Evolutionary conservation across 495 filamentous ascomycete genomes (phyloP), one percentile per base, ranked within the genome.

Genomic region (Podospora pseudocomata): DNA sequence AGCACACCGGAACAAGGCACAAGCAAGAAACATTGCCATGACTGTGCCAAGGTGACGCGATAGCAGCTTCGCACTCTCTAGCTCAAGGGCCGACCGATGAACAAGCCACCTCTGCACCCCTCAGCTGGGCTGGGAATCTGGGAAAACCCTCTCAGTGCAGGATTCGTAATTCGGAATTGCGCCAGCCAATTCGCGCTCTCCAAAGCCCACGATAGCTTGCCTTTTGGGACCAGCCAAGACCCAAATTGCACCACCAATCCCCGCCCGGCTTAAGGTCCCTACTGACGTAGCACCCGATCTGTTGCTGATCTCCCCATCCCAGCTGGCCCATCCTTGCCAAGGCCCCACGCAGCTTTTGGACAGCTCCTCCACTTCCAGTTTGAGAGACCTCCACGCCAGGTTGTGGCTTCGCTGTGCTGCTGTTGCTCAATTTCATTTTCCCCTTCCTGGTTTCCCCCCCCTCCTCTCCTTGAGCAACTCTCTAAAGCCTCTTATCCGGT

Each of bases 261-360:
- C 19, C 7, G 63, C 56, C 64, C 64, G 58, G 39, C 60, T 32
- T 26, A 49, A 58, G 62, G 53, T 20, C 30, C 34, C 18, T 55
- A 64, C 66, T 71, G 70, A 71, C 67, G 70, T 71, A 68, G 70
- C 70, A 62, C 56, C 70, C 64, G 64, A 61, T 61, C 63, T 63
- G 23, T 23, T 68, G 66, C 64, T 66, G 58, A 6, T 30, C 53
- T 27, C 49, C 49, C 63, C 30, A 54, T 44, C 68, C 68, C 68
- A 68, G 65, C 65, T 65, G 63, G 39, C 18, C 65, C 54, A 32
- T 13, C 61, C 32, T 63, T 28, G 61, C 30, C 61, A 28, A n/a
- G 61, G 61, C 32, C 61, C 4, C 32, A 28, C n/a, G 28, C 18
- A 28, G 34, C 30, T 63, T 63, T 11, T 63, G 61, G 30, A 63